Evolutionary conservation across 805 yeast genomes (phyloP).

Genomic region (Saccharomycopsis babjevae): DNA sequence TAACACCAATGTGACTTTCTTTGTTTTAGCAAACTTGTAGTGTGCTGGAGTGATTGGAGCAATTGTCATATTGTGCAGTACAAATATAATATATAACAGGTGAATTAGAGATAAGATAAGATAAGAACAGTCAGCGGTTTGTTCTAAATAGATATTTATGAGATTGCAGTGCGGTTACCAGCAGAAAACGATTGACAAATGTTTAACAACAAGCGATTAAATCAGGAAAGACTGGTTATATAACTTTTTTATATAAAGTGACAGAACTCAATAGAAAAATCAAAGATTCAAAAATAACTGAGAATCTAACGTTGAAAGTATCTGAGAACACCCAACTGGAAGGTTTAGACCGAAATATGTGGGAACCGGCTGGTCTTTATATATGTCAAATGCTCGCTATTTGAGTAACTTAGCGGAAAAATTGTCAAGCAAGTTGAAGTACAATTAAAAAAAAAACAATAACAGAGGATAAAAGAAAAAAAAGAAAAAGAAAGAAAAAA

Average conservation of each 20-base stretch:
- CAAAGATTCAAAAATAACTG: background rate
- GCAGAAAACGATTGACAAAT: background rate
- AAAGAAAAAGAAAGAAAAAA: background rate
- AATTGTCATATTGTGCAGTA: background rate
- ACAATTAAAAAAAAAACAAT: background rate
- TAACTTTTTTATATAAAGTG: no score
- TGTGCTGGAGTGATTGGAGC: constrained; percentile 10
- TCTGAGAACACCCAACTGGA: no score
- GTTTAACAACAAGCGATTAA: background rate
- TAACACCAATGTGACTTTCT: constrained; percentile 56
- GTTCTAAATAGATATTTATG: background rate
- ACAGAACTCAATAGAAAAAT: background rate
- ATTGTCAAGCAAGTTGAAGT: background rate
- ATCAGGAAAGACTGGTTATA: no score
- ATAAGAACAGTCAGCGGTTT: background rate
- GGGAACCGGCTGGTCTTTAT: constrained; percentile 11
- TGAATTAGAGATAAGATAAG: background rate
- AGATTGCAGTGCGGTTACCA: background rate
- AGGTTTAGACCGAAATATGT: background rate
- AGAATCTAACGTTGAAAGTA: no score
- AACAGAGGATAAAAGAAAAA: background rate
- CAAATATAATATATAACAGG: background rate
- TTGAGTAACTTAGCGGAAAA: constrained; percentile 19
- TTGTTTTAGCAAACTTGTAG: constrained; percentile 46
- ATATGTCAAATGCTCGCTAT: constrained; percentile 14